Conservation (phyloP, 148 eudicot species). For the Heliamphora exappendiculata region DNA sequence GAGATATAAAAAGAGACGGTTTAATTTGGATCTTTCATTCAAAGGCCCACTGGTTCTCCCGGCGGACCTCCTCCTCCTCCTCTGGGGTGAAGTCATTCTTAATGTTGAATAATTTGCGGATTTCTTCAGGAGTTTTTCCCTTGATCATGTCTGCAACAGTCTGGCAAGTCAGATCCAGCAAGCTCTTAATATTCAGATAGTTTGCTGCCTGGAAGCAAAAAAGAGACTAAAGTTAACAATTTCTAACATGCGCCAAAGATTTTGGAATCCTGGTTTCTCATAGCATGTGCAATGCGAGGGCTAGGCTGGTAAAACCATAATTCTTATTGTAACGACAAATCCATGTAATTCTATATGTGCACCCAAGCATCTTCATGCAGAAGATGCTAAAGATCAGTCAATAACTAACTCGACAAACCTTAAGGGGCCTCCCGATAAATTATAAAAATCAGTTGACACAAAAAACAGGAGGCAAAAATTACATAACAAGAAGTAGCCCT, state of each 20-base stretch:
- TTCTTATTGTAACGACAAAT: background rate
- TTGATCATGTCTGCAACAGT: constrained; percentile 17
- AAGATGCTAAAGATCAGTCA: background rate
- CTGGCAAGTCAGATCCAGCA: constrained; percentile 19
- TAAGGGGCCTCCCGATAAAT: background rate
- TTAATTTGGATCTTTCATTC: constrained; percentile 6
- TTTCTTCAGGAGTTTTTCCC: constrained; percentile 15
- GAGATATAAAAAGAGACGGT: background rate
- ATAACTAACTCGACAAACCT: background rate
- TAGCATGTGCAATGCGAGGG: background rate
- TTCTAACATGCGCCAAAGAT: background rate
- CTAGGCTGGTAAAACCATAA: background rate
- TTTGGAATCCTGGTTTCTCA: too few relatives aligned
- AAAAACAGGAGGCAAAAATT: too few relatives aligned
- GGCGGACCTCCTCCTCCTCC: constrained; percentile 18
- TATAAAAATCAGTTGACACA: background rate
- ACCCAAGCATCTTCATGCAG: background rate
- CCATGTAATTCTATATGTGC: background rate
- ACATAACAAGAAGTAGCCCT: too few relatives aligned
- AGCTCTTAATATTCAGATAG: constrained; percentile 19
- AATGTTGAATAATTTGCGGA: constrained; percentile 11
- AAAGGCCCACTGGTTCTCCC: constrained; percentile 34
- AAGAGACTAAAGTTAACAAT: background rate
- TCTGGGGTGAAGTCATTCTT: constrained; percentile 15
- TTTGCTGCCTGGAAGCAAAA: constrained; percentile 13